phyloP scores from a whole-genome alignment of 768 basidiomycete species.

The Dendrothele bispora region DNA sequence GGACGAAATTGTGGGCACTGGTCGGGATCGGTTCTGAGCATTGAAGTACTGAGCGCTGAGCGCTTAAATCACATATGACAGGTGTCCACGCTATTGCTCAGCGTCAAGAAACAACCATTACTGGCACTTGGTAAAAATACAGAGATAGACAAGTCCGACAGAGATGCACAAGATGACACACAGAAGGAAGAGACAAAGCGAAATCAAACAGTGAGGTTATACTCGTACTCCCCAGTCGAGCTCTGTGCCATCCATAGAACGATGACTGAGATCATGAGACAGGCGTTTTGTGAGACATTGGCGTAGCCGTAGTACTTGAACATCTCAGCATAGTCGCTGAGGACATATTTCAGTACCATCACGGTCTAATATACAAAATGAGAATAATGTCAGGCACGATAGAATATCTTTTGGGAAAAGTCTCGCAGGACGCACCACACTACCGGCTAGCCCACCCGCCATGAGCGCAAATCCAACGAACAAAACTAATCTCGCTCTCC shows the following conservation, averaged over 20 bases:
- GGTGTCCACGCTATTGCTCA: no score
- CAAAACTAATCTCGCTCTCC: constrained; percentile 67
- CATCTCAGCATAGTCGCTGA: constrained; percentile 56
- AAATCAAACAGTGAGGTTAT: constrained; percentile 55
- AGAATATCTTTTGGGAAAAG: no score
- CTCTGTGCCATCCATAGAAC: constrained; percentile 75
- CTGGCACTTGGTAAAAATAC: no score
- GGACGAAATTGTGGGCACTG: no score
- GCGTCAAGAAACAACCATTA: no score
- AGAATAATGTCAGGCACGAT: no score
- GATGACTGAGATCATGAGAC: constrained; percentile 59
- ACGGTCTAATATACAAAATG: constrained; percentile 46
- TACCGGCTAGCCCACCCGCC: constrained; percentile 77
- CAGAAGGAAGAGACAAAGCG: no score
- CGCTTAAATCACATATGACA: no score
- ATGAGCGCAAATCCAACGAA: constrained; percentile 77
- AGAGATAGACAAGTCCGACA: no score
- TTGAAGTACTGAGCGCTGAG: no score
- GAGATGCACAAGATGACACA: no score
- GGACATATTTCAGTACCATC: constrained; percentile 69
- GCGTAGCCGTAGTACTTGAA: constrained; percentile 70
- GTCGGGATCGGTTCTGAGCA: no score
- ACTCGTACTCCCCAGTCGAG: constrained; percentile 67
- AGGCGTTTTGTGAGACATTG: constrained; percentile 69
- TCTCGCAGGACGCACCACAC: constrained; percentile 53